phyloP scores from a whole-genome alignment of 441 rosid species.

The Gossypium trilobum region DNA sequence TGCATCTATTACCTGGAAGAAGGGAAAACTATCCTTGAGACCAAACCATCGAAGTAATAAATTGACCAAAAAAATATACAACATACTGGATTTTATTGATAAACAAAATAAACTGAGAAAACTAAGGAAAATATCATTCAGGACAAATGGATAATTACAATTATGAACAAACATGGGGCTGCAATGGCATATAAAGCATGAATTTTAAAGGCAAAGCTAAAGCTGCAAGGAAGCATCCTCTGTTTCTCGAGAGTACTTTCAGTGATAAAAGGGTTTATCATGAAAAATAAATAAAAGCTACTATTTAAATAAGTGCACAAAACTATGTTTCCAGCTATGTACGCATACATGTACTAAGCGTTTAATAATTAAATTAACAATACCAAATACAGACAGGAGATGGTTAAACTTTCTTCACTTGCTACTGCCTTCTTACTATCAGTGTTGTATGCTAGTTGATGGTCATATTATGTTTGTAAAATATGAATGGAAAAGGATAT shows the following conservation, averaged over 20 bases:
- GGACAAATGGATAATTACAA: background rate
- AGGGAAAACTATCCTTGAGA: background rate
- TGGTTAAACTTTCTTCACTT: background rate
- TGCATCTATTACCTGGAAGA: constrained; percentile 88
- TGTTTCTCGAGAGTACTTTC: background rate
- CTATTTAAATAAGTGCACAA: background rate
- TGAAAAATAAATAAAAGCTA: constrained; percentile 1
- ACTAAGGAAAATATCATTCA: background rate
- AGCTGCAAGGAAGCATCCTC: background rate
- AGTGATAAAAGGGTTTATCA: background rate
- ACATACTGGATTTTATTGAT: background rate
- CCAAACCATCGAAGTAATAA: constrained; percentile 17
- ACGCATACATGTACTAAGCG: background rate
- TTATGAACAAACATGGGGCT: background rate
- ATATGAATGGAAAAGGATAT: background rate
- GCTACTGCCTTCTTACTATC: background rate
- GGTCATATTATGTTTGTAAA: background rate
- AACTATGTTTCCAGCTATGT: background rate
- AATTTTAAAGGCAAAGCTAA: background rate
- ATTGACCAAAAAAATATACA: background rate
- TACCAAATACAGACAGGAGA: background rate
- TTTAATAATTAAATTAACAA: background rate
- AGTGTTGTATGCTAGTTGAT: background rate
- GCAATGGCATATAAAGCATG: background rate
- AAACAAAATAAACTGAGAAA: background rate